Evolutionary conservation across 305 asterid species (phyloP), one percentile per base, ranked within the genome.

Genomic region (Fraxinus baroniana): DNA sequence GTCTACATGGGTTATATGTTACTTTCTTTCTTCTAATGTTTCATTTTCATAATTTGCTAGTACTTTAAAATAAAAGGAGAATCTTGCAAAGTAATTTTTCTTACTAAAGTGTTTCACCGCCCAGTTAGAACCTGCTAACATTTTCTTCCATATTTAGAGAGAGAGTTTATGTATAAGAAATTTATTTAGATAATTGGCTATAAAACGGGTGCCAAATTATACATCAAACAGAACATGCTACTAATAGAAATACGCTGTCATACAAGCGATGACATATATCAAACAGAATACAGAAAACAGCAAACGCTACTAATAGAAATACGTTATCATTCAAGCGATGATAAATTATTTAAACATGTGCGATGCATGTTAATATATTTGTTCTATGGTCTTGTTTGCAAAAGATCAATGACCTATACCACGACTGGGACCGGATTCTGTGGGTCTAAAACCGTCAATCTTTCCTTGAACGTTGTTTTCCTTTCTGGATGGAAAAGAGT

Each of bases 381-480:
- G 86, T 76, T 84, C 84, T 18, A 20, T 36, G 72, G 62, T 75
- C 83, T 72, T 62, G 85, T 78, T 84, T 46, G 66, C 80, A 7
- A 77, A 62, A 2, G 88, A 87, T 30, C 33, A 30, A 81, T 89
- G 94, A 44, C 94, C 94, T 46, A 92, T 80, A 20, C 97, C 94
- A 2, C 94, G 96, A 80, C 97, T 91, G 85, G 86, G 93, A 17
- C 94, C 91, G 7, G 89, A 87, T 33, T 68, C 83, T 3, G 91
- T 87, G 74, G 92, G 89, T 71, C 85, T 85, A 80, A 83, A 86
- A 30, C 83, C 86, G 17, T 80, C 84, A 4, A 88, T 52, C 74
- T 76, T 78, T 74, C 85, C 83, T 0, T 79, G 75, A 22, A 39
- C 78, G n/a, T n/a, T n/a, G 66, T 64, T 78, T 44, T 49, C 71